Percentiles rank a stretch among this genome's conserved stretches.
Evolutionary conservation across 73 alveolate genomes (phyloP).

Genomic region (Tetrahymena thermophila): DNA sequence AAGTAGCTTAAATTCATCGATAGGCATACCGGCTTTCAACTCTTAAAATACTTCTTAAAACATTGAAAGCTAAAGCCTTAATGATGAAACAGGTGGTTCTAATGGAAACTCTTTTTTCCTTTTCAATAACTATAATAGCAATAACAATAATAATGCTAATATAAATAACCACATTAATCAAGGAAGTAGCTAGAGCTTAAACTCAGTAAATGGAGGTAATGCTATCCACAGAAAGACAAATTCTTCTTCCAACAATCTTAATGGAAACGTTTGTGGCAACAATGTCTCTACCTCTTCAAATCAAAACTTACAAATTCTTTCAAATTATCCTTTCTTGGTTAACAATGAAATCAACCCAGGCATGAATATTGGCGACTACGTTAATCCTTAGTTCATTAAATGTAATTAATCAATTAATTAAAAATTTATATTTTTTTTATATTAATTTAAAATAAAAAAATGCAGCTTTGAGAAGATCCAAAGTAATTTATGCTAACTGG

Average conservation of each 20-base stretch:
- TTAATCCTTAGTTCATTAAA: neutral
- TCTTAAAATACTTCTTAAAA: neutral
- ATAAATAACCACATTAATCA: neutral
- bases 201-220: neutral
- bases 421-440: neutral
- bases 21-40: neutral
- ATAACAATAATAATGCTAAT: neutral
- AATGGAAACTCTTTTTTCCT: neutral
- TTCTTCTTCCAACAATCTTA: neutral
- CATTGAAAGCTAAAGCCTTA: neutral
- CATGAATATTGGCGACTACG: neutral
- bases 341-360: neutral
- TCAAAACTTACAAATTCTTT: neutral
- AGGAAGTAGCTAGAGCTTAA: neutral
- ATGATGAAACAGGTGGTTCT: neutral
- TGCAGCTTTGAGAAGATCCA: constrained; percentile 14
- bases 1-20: neutral
- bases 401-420: neutral
- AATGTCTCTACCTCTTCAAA: neutral
- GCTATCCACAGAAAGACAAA: neutral
- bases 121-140: neutral
- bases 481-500: constrained; percentile 45
- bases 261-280: neutral
- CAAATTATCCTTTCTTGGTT: neutral
- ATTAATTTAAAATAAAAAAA: neutral